A percentile compares a stretch with the other conserved stretches of the same genome.
phyloP scores from a whole-genome alignment of 139 green algal genomes.

The Microglena sp. region DNA sequence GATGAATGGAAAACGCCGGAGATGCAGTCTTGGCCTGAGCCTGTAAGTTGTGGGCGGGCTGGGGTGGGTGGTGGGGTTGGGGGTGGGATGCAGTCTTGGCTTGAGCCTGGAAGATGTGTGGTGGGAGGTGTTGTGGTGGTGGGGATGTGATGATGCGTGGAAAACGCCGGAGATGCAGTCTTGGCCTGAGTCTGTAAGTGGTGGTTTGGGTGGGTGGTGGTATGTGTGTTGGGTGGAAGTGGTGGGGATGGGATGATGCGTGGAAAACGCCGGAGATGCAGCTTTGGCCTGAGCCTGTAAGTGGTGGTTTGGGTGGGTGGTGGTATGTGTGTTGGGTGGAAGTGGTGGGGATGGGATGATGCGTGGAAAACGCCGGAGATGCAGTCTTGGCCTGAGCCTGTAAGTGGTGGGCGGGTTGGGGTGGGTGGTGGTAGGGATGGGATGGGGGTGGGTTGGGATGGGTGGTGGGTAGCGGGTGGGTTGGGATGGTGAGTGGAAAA shows the following conservation, averaged over 20 bases:
- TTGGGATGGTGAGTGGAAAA: not conserved
- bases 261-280: not conserved
- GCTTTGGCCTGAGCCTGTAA: conserved; percentile 24
- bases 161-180: conserved; percentile 42
- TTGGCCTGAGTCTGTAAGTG: conserved; percentile 68
- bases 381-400: conserved; percentile 18
- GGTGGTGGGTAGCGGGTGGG: not conserved
- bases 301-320: no score
- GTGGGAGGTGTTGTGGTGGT: not conserved
- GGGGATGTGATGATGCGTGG: not conserved
- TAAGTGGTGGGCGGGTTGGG: no score
- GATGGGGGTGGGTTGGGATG: no score
- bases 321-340: no score
- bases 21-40: conserved; percentile 67
- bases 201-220: no score
- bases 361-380: not conserved
- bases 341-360: not conserved
- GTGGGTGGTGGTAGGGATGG: no score
- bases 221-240: no score
- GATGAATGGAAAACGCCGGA: conserved; percentile 63
- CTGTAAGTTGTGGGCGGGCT: no score
- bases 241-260: not conserved
- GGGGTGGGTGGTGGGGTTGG: no score
- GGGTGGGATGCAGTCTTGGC: conserved; percentile 34
- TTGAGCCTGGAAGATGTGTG: conserved; percentile 21